Percentiles rank a stretch among this genome's conserved stretches.
Evolutionary conservation across 768 basidiomycete genomes (phyloP).

Genomic region (Boletales sp.): DNA sequence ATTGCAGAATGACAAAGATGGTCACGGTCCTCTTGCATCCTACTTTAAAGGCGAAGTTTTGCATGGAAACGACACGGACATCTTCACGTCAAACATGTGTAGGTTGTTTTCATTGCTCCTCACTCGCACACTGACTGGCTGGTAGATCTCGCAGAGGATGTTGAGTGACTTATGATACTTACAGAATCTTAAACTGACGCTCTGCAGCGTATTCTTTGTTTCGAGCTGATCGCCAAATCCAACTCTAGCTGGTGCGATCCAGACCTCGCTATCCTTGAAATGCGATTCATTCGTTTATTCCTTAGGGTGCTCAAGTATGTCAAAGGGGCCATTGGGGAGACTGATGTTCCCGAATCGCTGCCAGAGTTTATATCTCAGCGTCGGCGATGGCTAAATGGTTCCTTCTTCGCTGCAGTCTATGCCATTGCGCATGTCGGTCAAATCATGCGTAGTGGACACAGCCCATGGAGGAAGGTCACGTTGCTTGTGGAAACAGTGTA

Average conservation of each 20-base stretch:
- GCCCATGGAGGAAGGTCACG: conserved; percentile 63
- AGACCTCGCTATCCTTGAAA: not conserved
- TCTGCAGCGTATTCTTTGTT: conserved; percentile 74
- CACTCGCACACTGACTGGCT: conserved; percentile 7
- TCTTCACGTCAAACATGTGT: conserved; percentile 98
- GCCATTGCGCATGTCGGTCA: conserved; percentile 71
- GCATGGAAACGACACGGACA: conserved; percentile 81
- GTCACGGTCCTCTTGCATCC: conserved; percentile 85
- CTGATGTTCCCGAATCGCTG: conserved; percentile 89
- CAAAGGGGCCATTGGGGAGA: conserved; percentile 88
- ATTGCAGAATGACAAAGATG: conserved; percentile 77
- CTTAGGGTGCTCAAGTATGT: conserved; percentile 95
- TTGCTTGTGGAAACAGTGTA: conserved; percentile 83
- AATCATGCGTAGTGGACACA: conserved; percentile 51
- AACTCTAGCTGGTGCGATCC: conserved; percentile 69
- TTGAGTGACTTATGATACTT: conserved; percentile 31
- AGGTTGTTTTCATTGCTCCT: conserved; percentile 24
- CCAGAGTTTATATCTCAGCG: conserved; percentile 94
- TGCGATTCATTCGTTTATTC: conserved; percentile 9
- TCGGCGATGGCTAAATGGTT: conserved; percentile 86
- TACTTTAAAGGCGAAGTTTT: conserved; percentile 96
- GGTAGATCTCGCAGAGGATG: conserved; percentile 86
- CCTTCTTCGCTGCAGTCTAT: conserved; percentile 93
- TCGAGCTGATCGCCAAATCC: conserved; percentile 73
- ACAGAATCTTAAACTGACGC: conserved; percentile 1